These are phyloP conservation scores for Solanum chilense DNA, from an alignment of 257 asterid species.

Conservation along the genomic window DNA sequence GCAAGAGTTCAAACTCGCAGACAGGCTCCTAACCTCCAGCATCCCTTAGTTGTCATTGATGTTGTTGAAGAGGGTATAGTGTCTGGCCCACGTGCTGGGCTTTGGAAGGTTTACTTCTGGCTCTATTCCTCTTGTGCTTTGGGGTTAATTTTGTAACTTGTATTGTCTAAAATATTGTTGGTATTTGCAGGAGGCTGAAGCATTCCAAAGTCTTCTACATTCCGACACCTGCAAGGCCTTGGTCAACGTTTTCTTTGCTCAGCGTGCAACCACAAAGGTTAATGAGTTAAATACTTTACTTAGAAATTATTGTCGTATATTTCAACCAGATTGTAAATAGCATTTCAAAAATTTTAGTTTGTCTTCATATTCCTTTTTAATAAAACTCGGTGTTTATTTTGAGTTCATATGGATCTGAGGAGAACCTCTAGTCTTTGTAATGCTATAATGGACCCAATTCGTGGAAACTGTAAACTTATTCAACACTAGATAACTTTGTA, in stretches of 20 bases:
- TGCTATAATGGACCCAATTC: not conserved
- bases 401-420: not conserved
- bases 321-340: not conserved
- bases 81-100: conserved; percentile 87
- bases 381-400: not conserved
- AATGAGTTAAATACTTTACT: not conserved
- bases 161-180: not conserved
- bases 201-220: conserved; percentile 60
- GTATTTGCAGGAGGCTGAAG: conserved; percentile 79
- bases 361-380: not conserved
- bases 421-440: not conserved
- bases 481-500: not conserved
- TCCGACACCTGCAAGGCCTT: conserved; percentile 90
- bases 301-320: not conserved
- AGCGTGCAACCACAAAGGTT: conserved; percentile 95
- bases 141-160: not conserved
- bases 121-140: conserved; percentile 2
- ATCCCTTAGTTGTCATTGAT: conserved; percentile 87
- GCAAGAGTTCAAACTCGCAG: conserved; percentile 86
- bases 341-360: not conserved
- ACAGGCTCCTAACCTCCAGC: conserved; percentile 90
- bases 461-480: not conserved
- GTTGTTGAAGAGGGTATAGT: conserved; percentile 87
- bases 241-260: conserved; percentile 93
- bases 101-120: conserved; percentile 56